Conservation (phyloP, 352 stramenopile genomes). For the Globisporangium canariense region DNA sequence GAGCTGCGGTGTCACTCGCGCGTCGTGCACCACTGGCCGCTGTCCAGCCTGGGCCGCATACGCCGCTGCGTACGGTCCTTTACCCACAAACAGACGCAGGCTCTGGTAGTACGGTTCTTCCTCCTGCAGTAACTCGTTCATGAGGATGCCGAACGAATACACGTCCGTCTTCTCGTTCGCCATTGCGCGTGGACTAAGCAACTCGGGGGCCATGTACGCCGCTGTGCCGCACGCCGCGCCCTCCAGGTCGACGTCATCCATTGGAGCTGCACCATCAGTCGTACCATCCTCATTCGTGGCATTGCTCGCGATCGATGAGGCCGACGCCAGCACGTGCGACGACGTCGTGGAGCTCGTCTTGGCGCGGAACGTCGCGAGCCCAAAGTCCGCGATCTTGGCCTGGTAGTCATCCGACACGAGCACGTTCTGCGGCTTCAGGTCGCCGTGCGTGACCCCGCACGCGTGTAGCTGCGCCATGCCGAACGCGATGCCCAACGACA, state of each 20-base stretch:
- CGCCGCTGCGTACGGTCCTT: not conserved
- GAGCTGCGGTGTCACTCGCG: not conserved
- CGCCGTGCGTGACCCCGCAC: slow-evolving; percentile 48
- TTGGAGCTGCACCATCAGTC: slow-evolving; percentile 4
- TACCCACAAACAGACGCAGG: not conserved
- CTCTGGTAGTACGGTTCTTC: slow-evolving; percentile 30
- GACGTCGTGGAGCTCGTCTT: not conserved
- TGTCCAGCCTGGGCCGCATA: not conserved
- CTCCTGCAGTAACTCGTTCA: slow-evolving; percentile 43
- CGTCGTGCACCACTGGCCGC: not conserved
- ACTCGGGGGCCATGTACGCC: slow-evolving; percentile 52
- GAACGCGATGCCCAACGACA: slow-evolving; percentile 26
- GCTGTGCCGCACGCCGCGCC: slow-evolving; percentile 36
- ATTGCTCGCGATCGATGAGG: not conserved
- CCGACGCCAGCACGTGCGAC: not conserved
- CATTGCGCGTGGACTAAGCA: slow-evolving; percentile 21
- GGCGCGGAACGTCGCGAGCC: slow-evolving; percentile 22
- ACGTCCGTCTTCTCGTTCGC: slow-evolving; percentile 37
- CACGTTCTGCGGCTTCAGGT: slow-evolving; percentile 70
- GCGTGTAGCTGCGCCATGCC: slow-evolving; percentile 36
- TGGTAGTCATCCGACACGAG: slow-evolving; percentile 60
- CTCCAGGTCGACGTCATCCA: slow-evolving; percentile 22
- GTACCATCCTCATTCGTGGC: not conserved
- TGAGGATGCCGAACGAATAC: slow-evolving; percentile 39
- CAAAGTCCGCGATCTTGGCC: slow-evolving; percentile 84